These are phyloP conservation scores for Pyrus hybrid DNA, from an alignment of 331 rosid species.

Conservation along the genomic window DNA sequence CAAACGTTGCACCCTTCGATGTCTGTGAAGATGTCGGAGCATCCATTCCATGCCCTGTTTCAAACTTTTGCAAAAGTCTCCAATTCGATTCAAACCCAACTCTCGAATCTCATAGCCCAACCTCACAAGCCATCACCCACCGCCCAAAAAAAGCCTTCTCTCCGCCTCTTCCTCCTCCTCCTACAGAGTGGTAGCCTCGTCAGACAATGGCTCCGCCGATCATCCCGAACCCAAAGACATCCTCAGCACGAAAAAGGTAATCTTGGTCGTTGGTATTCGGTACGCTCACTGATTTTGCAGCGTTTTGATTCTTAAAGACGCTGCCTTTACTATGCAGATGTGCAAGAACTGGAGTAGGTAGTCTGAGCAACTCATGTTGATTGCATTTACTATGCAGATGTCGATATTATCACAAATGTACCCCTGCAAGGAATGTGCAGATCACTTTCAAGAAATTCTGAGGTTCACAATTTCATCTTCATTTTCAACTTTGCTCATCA, in stretches of 20 bases:
- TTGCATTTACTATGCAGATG: constrained; percentile 43
- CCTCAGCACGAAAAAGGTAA: constrained; percentile 50
- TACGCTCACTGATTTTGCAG: neutral
- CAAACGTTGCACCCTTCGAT: neutral
- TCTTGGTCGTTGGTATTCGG: neutral
- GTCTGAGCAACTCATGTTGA: neutral
- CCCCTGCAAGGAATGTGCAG: constrained; percentile 91
- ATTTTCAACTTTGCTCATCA: neutral
- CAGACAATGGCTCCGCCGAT: constrained; percentile 14
- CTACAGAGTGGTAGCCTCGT: neutral
- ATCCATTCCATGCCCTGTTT: constrained; percentile 39
- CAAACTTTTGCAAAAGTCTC: constrained; percentile 43
- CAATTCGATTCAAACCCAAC: constrained; percentile 45
- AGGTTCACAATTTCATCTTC: constrained; percentile 38
- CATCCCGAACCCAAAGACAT: constrained; percentile 23
- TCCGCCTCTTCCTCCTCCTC: constrained; percentile 36
- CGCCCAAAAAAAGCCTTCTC: constrained; percentile 10
- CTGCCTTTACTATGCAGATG: neutral
- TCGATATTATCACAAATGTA: constrained; percentile 69
- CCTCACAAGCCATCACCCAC: constrained; percentile 18
- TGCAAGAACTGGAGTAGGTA: neutral
- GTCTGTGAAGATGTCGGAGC: constrained; percentile 41
- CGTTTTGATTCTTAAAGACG: neutral
- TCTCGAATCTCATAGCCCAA: constrained; percentile 36
- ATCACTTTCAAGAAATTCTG: constrained; percentile 78